phyloP scores from a whole-genome alignment of 768 basidiomycete species.

The Boletus speciosus region DNA sequence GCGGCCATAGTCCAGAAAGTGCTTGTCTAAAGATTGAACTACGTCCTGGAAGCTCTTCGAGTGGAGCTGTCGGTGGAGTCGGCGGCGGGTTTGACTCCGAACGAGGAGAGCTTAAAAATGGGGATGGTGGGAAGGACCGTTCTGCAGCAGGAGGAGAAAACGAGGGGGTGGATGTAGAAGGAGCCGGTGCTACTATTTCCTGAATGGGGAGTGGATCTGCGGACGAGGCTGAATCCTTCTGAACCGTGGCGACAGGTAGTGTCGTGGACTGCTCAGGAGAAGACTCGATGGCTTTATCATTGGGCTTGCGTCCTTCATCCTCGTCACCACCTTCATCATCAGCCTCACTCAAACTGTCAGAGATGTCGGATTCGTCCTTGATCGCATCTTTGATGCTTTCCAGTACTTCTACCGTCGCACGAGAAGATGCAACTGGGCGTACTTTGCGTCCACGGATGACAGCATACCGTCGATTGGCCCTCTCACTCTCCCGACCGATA shows the following conservation, averaged over 20 bases:
- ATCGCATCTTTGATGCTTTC: constrained; percentile 91
- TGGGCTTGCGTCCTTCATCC: constrained; percentile 39
- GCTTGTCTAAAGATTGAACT: constrained; percentile 74
- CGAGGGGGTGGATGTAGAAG: constrained; percentile 22
- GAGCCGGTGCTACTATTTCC: constrained; percentile 14
- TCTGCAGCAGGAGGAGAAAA: constrained; percentile 26
- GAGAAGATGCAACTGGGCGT: constrained; percentile 85
- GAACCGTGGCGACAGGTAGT: constrained; percentile 18
- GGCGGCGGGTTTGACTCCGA: constrained; percentile 35
- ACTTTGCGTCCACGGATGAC: constrained; percentile 83
- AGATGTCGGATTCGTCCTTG: constrained; percentile 75
- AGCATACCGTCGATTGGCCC: constrained; percentile 74
- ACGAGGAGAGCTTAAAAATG: constrained; percentile 41
- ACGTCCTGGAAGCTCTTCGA: constrained; percentile 49
- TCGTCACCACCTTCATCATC: constrained; percentile 67
- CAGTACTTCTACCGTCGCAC: constrained; percentile 84
- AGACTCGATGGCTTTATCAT: constrained; percentile 26
- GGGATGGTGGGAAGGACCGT: constrained; percentile 51
- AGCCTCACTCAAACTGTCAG: constrained; percentile 63
- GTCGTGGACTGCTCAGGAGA: constrained; percentile 34
- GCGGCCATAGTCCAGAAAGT: constrained; percentile 65
- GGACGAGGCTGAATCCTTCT: constrained; percentile 2
- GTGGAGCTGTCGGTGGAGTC: constrained; percentile 50
- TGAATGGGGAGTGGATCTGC: constrained; percentile 27
- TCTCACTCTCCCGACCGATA: constrained; percentile 69